These are phyloP conservation scores for Astrocystis sublimbata DNA, from an alignment of 495 filamentous ascomycete species.

Conservation along the genomic window DNA sequence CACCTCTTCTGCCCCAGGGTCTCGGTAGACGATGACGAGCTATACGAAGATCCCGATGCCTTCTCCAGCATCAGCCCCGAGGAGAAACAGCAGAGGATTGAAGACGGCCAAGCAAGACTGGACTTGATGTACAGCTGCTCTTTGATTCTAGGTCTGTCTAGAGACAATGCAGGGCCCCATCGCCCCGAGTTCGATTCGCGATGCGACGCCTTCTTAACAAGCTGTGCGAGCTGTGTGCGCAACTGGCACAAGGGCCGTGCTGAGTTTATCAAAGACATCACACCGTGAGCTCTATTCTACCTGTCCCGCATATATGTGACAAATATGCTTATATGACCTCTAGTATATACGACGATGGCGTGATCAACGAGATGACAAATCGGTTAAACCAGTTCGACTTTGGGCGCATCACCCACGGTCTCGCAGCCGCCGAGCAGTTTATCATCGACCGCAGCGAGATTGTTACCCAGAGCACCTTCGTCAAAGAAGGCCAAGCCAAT, in stretches of 20 bases:
- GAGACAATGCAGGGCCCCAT: constrained; percentile 60
- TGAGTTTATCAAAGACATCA: constrained; percentile 61
- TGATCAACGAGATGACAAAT: constrained; percentile 38
- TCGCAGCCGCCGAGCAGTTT: constrained; percentile 38
- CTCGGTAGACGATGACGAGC: constrained; percentile 44
- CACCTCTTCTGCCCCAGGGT: constrained; percentile 50
- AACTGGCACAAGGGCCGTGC: constrained; percentile 75
- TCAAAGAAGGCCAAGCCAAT: constrained; percentile 34
- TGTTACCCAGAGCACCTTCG: constrained; percentile 33
- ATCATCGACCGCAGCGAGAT: constrained; percentile 40
- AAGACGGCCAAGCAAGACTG: constrained; percentile 53
- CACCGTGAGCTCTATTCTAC: constrained; percentile 41
- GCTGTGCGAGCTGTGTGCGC: constrained; percentile 77
- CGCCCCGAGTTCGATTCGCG: constrained; percentile 58
- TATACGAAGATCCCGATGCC: constrained; percentile 56
- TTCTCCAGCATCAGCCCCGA: constrained; percentile 33
- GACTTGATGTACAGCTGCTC: constrained; percentile 62
- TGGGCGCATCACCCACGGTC: constrained; percentile 36
- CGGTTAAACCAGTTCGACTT: constrained; percentile 49
- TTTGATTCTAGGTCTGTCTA: constrained; percentile 66
- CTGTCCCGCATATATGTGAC: too few species aligned
- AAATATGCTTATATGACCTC: constrained; percentile 33
- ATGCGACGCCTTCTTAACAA: constrained; percentile 52
- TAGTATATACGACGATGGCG: constrained; percentile 36
- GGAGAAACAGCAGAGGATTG: constrained; percentile 44